Percentiles rank a stretch among this genome's conserved stretches.
phyloP scores from a whole-genome alignment of 495 filamentous ascomycete species.

The Penicillium turbatum region DNA sequence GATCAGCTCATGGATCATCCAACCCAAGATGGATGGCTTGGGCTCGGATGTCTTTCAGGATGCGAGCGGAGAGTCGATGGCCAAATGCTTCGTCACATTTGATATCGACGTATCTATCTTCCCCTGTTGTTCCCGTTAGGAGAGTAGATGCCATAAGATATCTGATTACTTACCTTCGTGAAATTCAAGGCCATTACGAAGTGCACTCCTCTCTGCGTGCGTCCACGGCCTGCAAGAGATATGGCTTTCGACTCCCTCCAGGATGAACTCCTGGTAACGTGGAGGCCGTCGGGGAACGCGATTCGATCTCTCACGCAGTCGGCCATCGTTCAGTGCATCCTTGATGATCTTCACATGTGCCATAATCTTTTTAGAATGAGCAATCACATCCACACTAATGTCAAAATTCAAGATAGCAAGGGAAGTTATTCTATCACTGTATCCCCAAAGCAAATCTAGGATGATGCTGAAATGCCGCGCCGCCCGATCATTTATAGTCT shows the following conservation, averaged over 20 bases:
- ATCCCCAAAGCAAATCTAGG: conserved; percentile 14
- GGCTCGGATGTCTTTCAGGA: not conserved
- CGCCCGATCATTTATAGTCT: not conserved
- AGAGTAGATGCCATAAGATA: not conserved
- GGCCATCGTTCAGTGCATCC: conserved; percentile 1
- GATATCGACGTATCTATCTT: not conserved
- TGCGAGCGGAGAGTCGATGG: not conserved
- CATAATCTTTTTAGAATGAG: not conserved
- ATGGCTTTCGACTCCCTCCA: not conserved
- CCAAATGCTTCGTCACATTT: not conserved
- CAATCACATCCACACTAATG: not conserved
- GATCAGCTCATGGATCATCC: not conserved
- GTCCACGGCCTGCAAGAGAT: conserved; percentile 3
- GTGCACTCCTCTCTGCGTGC: not conserved
- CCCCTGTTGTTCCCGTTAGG: not conserved
- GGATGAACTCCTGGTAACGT: not conserved
- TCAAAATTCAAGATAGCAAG: not conserved
- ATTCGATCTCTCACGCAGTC: not conserved
- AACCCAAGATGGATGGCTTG: not conserved
- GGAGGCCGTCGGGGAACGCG: not conserved
- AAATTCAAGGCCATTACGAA: conserved; percentile 1
- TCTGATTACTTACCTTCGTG: not conserved
- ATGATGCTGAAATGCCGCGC: conserved; percentile 7
- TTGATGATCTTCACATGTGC: not conserved
- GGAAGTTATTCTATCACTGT: conserved; percentile 11